Conservation (phyloP, 2,329 filamentous ascomycete genomes). For the Hypoxylon sp. region DNA sequence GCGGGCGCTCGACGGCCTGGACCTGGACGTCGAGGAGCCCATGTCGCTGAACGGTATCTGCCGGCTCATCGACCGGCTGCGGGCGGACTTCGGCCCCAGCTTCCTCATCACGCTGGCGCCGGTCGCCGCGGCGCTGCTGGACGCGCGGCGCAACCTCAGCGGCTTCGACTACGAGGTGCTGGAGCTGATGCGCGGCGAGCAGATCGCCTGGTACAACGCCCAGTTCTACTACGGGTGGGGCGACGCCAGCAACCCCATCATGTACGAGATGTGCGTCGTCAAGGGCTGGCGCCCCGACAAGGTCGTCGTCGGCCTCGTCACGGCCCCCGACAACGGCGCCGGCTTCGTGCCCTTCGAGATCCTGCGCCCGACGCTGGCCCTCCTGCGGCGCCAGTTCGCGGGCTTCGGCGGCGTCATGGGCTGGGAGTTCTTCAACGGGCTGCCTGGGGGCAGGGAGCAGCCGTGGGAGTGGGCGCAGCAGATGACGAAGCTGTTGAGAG, state of each 20-base stretch:
- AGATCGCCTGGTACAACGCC: constrained; percentile 81
- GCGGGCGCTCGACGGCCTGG: constrained; percentile 68
- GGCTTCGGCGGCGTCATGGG: constrained; percentile 82
- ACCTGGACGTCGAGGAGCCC: constrained; percentile 78
- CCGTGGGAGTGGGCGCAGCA: constrained; percentile 78
- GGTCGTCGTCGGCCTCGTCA: constrained; percentile 77
- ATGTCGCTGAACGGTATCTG: constrained; percentile 71
- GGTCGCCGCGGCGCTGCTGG: constrained; percentile 75
- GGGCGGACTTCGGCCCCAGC: constrained; percentile 67
- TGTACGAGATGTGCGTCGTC: constrained; percentile 56
- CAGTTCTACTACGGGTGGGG: constrained; percentile 91
- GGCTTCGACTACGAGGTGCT: constrained; percentile 78
- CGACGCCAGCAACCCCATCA: constrained; percentile 60
- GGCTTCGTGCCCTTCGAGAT: constrained; percentile 68
- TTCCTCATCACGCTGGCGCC: constrained; percentile 83
- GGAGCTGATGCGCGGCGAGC: constrained; percentile 67
- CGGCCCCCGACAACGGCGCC: constrained; percentile 74
- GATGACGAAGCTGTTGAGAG: constrained; percentile 58
- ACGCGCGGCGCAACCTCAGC: constrained; percentile 69
- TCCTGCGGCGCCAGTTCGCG: constrained; percentile 65
- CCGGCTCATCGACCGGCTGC: constrained; percentile 69
- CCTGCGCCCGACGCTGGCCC: constrained; percentile 63
- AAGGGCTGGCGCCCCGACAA: constrained; percentile 72
- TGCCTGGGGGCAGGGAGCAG: constrained; percentile 63
- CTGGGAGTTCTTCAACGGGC: constrained; percentile 84